Evolutionary conservation across 2,329 filamentous ascomycete species (phyloP).

Genomic region (Neofusicoccum ribis): DNA sequence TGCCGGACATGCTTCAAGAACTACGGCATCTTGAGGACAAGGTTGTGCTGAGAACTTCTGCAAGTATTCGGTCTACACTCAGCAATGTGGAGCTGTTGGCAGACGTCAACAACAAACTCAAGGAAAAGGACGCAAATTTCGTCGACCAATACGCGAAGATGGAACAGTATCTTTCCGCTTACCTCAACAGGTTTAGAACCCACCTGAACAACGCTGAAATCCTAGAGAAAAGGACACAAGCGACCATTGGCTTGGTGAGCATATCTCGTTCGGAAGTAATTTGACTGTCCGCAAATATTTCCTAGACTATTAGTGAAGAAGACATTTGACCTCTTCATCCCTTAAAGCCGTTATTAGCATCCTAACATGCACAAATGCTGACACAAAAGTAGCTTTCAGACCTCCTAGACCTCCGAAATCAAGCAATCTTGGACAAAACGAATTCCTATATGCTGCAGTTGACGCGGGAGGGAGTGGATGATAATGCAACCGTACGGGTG

Average conservation of each 20-base stretch:
- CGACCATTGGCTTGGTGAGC: constrained; percentile 22
- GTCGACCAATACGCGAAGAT: background rate
- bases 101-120: background rate
- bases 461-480: constrained; percentile 21
- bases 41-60: background rate
- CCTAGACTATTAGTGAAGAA: no score
- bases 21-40: background rate
- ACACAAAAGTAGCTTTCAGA: constrained; percentile 16
- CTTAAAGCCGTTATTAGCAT: no score
- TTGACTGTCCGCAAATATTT: no score
- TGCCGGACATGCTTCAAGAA: background rate
- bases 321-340: no score
- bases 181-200: constrained; percentile 2
- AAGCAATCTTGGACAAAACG: constrained; percentile 19
- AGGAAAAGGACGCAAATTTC: background rate
- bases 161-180: background rate
- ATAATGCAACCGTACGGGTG: constrained; percentile 22
- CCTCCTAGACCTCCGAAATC: constrained; percentile 21
- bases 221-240: constrained; percentile 16
- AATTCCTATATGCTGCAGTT: constrained; percentile 22
- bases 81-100: background rate
- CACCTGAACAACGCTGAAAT: constrained; percentile 18
- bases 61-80: background rate
- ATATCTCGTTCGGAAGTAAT: background rate
- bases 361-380: no score